These are phyloP conservation scores for Xylariaceae sp. DNA, from an alignment of 2,329 filamentous ascomycete species.

Conservation along the genomic window DNA sequence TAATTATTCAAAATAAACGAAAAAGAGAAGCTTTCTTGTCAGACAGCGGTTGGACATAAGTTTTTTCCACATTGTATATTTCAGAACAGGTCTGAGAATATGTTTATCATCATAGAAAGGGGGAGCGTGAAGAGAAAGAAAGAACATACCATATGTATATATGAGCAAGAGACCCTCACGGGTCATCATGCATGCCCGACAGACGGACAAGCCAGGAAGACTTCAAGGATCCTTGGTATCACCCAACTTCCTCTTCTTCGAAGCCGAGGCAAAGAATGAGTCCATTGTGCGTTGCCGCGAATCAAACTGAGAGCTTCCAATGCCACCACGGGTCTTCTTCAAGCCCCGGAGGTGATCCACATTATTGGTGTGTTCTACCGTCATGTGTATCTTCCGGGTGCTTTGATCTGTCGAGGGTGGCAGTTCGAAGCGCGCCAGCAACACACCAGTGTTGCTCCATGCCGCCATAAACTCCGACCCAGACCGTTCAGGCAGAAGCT, in stretches of 20 bases:
- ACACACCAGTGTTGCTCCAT: conserved; percentile 48
- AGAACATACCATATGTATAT: conserved; percentile 36
- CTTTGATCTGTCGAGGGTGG: conserved; percentile 22
- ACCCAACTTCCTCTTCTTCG: conserved; percentile 46
- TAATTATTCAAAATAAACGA: neutral
- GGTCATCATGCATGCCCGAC: neutral
- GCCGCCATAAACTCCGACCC: conserved; percentile 29
- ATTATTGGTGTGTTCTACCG: conserved; percentile 60
- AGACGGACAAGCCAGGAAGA: neutral
- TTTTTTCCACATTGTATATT: conserved; percentile 56
- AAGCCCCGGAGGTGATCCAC: conserved; percentile 66
- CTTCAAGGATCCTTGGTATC: conserved; percentile 21
- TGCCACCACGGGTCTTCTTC: conserved; percentile 74
- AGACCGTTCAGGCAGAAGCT: conserved; percentile 3
- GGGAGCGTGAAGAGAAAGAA: conserved; percentile 2
- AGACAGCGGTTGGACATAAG: conserved; percentile 81
- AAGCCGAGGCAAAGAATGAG: conserved; percentile 57
- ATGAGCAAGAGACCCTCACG: neutral
- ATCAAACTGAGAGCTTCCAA: conserved; percentile 74
- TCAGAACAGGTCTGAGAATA: conserved; percentile 79
- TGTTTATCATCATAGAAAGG: conserved; percentile 63
- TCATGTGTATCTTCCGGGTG: conserved; percentile 28
- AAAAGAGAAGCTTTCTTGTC: conserved; percentile 36
- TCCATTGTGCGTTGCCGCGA: conserved; percentile 69
- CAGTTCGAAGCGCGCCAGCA: conserved; percentile 25